A percentile compares a stretch with the other conserved stretches of the same genome.
Conservation (phyloP, 305 asterid genomes). For the Fraxinus dipetala region DNA sequence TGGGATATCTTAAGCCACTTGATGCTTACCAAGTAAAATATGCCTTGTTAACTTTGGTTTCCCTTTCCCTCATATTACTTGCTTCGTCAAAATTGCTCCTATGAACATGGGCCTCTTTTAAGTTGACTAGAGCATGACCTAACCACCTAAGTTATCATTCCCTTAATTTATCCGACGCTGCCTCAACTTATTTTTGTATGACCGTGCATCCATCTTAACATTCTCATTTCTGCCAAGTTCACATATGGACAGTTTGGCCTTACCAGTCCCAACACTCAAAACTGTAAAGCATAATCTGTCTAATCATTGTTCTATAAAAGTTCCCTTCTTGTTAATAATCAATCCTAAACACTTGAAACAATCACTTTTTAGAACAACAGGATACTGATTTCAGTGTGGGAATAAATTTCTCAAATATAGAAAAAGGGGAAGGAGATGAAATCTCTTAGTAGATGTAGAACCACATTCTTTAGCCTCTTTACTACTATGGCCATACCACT, state of each 20-base stretch:
- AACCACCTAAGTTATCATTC: neutral
- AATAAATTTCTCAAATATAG: neutral
- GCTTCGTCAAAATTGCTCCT: neutral
- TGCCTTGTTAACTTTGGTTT: neutral
- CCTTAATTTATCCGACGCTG: neutral
- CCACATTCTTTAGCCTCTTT: neutral
- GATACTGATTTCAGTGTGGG: neutral
- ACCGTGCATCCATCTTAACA: neutral
- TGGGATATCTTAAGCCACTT: neutral
- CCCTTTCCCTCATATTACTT: neutral
- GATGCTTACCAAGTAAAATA: neutral
- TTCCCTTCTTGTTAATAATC: neutral
- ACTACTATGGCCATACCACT: neutral
- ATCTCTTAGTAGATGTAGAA: neutral
- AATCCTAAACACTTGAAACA: neutral
- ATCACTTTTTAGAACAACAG: neutral
- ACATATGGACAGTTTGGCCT: neutral
- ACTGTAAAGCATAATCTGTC: neutral
- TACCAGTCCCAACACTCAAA: neutral
- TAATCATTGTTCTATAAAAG: neutral
- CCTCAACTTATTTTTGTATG: neutral
- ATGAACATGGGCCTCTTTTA: neutral
- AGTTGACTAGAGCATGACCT: neutral
- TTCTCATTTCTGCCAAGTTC: neutral
- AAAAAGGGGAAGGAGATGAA: neutral